Evolutionary conservation across 2,329 filamentous ascomycete genomes (phyloP).

Genomic region (Teratosphaeria zuluensis): DNA sequence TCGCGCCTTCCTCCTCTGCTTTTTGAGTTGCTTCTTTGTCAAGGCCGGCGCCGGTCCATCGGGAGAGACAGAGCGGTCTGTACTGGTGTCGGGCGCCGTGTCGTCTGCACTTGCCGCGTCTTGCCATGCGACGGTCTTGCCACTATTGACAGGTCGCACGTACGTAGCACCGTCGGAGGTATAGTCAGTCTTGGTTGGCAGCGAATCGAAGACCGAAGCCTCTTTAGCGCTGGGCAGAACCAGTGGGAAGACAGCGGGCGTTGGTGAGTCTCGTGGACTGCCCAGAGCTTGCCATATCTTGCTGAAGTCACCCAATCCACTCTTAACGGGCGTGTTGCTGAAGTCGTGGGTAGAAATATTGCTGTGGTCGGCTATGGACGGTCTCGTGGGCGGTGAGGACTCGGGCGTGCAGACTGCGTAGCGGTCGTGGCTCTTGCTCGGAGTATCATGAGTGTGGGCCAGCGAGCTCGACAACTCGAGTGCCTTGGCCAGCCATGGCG

Average conservation of each 20-base stretch:
- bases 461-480: slow-evolving; percentile 32
- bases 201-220: neutral
- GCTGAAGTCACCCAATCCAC: slow-evolving; percentile 35
- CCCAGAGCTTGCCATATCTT: slow-evolving; percentile 38
- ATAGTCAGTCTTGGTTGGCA: slow-evolving; percentile 26
- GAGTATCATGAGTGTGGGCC: slow-evolving; percentile 3
- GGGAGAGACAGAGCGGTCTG: slow-evolving; percentile 10
- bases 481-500: slow-evolving; percentile 38
- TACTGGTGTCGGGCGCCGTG: slow-evolving; percentile 6
- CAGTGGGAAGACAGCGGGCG: neutral
- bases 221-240: neutral
- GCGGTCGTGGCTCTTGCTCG: slow-evolving; percentile 5
- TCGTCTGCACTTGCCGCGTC: slow-evolving; percentile 15
- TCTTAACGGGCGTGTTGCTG: slow-evolving; percentile 5
- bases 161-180: slow-evolving; percentile 36
- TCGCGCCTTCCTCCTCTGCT: slow-evolving; percentile 24
- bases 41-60: slow-evolving; percentile 11
- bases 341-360: slow-evolving; percentile 10
- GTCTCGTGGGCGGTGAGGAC: neutral
- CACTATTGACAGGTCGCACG: slow-evolving; percentile 1
- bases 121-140: slow-evolving; percentile 3
- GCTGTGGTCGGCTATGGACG: neutral
- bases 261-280: slow-evolving; percentile 13
- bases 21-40: slow-evolving; percentile 29
- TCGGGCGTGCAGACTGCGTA: neutral